A percentile compares a stretch with the other conserved stretches of the same genome.
Conservation (phyloP, 2,329 filamentous ascomycete genomes). For the Xylaria digitata region DNA sequence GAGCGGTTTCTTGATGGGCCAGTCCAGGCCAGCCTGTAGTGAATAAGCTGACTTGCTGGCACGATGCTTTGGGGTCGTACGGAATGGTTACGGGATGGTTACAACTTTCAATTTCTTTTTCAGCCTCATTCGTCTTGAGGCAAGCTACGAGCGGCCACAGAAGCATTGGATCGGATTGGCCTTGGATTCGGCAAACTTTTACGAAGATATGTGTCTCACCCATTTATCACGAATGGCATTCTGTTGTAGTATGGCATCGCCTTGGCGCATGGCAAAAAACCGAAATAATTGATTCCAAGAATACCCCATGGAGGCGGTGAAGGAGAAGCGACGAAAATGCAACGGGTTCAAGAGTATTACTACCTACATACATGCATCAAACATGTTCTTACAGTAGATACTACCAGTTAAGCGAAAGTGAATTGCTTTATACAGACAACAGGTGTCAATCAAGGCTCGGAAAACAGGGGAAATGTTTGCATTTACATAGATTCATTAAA, state of each 20-base stretch:
- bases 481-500: conserved; percentile 24
- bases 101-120: conserved; percentile 23
- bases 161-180: conserved; percentile 9
- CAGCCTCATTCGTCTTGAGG: conserved; percentile 1
- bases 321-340: conserved; percentile 25
- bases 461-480: conserved; percentile 13
- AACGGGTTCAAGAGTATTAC: conserved; percentile 22
- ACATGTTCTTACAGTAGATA: conserved; percentile 4
- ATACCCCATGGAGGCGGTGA: conserved; percentile 34
- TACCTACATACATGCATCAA: conserved; percentile 17
- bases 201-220: conserved; percentile 33
- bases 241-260: conserved; percentile 26
- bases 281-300: conserved; percentile 29
- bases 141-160: conserved; percentile 4
- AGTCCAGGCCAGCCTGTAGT: not conserved
- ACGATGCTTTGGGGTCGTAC: conserved; percentile 9
- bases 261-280: conserved; percentile 30
- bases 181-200: conserved; percentile 10
- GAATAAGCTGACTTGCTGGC: conserved; percentile 31
- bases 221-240: conserved; percentile 28
- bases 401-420: not conserved
- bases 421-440: not conserved
- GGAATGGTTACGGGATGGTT: conserved; percentile 4
- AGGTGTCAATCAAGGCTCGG: not conserved
- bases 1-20: not conserved